Percentiles rank a stretch among this genome's conserved stretches.
Conservation (phyloP, 2,329 filamentous ascomycete genomes). For the Sporothrix pseudoabietina region DNA sequence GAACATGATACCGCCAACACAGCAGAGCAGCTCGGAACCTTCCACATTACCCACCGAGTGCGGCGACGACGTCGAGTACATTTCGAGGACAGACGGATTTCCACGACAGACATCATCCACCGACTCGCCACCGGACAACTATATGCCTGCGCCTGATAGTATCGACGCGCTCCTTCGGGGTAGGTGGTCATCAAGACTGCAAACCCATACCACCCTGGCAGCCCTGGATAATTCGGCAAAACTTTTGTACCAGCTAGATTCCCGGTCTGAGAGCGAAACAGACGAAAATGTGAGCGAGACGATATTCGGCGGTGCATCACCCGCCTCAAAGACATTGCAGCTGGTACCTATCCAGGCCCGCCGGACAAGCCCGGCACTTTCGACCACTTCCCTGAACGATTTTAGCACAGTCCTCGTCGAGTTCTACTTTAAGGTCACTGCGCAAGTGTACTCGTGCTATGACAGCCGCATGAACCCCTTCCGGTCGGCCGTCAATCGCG, state of each 20-base stretch:
- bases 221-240: not conserved
- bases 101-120: not conserved
- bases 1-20: conserved; percentile 5
- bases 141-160: not conserved
- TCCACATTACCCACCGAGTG: not conserved
- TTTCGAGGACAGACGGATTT: conserved; percentile 13
- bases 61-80: conserved; percentile 21
- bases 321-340: not conserved
- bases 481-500: conserved; percentile 51
- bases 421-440: conserved; percentile 61
- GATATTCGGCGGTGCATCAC: not conserved
- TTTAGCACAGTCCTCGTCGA: conserved; percentile 56
- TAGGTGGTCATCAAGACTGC: conserved; percentile 2
- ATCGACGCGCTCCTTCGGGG: conserved; percentile 9
- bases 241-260: not conserved
- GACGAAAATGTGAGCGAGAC: not conserved
- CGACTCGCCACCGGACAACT: not conserved
- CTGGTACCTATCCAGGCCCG: not conserved
- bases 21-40: not conserved
- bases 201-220: not conserved
- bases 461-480: conserved; percentile 60
- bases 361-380: conserved; percentile 12
- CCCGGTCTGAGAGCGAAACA: conserved; percentile 1
- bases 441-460: conserved; percentile 58
- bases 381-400: conserved; percentile 49